Conservation (phyloP, 2,329 filamentous ascomycete species). For the Microdochium trichocladiopsis region DNA sequence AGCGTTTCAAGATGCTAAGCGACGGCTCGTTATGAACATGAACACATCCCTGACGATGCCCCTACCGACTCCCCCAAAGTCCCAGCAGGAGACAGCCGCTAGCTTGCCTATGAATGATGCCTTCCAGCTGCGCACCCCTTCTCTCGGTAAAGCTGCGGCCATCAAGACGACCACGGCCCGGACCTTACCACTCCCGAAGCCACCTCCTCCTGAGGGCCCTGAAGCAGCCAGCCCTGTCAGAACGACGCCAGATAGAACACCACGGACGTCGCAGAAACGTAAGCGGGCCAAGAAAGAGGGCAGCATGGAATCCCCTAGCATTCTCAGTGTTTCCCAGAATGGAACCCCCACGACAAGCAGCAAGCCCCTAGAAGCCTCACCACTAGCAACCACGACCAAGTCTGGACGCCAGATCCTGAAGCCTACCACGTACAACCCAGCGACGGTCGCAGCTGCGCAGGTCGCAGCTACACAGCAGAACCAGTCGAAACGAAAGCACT, state of each 20-base stretch:
- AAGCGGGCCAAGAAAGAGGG: slow-evolving; percentile 21
- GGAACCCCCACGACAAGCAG: slow-evolving; percentile 16
- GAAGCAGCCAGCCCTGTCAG: slow-evolving; percentile 8
- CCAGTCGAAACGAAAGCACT: slow-evolving; percentile 25
- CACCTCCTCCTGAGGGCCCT: slow-evolving; percentile 5
- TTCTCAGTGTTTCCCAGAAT: slow-evolving; percentile 18
- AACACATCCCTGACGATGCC: slow-evolving; percentile 30
- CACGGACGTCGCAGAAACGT: slow-evolving; percentile 14
- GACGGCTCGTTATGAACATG: slow-evolving; percentile 30
- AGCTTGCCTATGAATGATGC: slow-evolving; percentile 10
- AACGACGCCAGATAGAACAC: neutral
- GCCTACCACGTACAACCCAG: slow-evolving; percentile 55
- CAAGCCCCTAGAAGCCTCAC: slow-evolving; percentile 31
- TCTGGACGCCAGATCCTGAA: slow-evolving; percentile 68
- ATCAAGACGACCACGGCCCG: slow-evolving; percentile 5
- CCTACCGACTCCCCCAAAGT: slow-evolving; percentile 15
- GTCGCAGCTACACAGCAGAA: neutral
- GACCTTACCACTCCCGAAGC: slow-evolving; percentile 5
- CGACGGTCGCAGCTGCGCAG: slow-evolving; percentile 28
- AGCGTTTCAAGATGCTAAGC: slow-evolving; percentile 29
- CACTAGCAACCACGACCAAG: slow-evolving; percentile 57
- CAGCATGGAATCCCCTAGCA: slow-evolving; percentile 13
- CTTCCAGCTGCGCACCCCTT: slow-evolving; percentile 15
- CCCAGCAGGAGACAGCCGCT: neutral
- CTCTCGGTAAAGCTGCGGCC: slow-evolving; percentile 2